A percentile compares a stretch with the other conserved stretches of the same genome.
These are phyloP conservation scores for Rhynchosporium secalis DNA, from an alignment of 2,329 filamentous ascomycete species.

Conservation along the genomic window DNA sequence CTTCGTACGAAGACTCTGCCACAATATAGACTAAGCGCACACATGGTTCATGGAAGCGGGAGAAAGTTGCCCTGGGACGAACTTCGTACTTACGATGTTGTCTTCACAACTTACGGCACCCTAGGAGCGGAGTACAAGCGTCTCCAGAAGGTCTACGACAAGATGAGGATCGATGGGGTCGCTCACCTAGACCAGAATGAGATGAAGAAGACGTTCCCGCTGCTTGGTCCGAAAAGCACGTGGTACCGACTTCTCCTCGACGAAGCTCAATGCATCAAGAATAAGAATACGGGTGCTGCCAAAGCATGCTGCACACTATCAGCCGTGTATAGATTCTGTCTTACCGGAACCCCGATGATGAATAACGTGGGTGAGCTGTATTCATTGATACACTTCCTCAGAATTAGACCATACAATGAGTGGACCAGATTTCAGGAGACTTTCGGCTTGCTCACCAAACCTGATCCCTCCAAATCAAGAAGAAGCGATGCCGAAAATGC, in stretches of 20 bases:
- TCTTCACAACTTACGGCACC: conserved; percentile 78
- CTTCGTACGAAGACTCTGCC: conserved; percentile 68
- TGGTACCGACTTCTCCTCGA: conserved; percentile 76
- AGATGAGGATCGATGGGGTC: conserved; percentile 35
- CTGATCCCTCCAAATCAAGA: conserved; percentile 7
- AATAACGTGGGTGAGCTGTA: conserved; percentile 78
- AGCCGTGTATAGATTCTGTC: conserved; percentile 66
- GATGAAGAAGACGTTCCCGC: conserved; percentile 33
- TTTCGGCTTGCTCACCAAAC: conserved; percentile 37
- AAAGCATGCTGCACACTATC: conserved; percentile 59
- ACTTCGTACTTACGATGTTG: conserved; percentile 68
- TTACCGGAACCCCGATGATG: conserved; percentile 88
- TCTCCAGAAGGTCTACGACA: conserved; percentile 48
- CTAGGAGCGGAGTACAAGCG: conserved; percentile 67
- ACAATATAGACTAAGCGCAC: conserved; percentile 60
- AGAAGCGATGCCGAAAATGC: conserved; percentile 43
- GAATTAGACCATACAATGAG: conserved; percentile 72
- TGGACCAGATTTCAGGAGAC: conserved; percentile 57
- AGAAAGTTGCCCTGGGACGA: conserved; percentile 61
- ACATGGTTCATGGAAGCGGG: conserved; percentile 63
- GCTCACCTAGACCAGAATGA: conserved; percentile 43
- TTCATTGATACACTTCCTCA: conserved; percentile 74
- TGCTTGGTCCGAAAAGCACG: conserved; percentile 60
- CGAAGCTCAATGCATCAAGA: conserved; percentile 82
- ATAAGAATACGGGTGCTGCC: conserved; percentile 62